A percentile compares a stretch with the other conserved stretches of the same genome.
Evolutionary conservation across 495 filamentous ascomycete species (phyloP).

Genomic region (Chaetomium fimeti): DNA sequence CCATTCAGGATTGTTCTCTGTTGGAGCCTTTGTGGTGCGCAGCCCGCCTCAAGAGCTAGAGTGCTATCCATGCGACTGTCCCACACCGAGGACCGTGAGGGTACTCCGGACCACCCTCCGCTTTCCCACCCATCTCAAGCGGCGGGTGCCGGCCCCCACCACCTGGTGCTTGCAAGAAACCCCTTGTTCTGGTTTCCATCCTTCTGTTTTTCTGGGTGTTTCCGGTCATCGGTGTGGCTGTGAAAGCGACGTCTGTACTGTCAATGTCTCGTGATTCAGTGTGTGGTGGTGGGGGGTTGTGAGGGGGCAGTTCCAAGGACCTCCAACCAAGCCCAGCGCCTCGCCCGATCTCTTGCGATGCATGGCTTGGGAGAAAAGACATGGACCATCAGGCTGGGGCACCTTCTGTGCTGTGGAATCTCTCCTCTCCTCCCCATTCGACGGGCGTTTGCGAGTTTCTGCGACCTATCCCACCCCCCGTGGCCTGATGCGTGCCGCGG

Average conservation of each 20-base stretch:
- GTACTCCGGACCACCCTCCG: neutral
- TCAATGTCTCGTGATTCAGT: neutral
- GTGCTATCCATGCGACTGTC: neutral
- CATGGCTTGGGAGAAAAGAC: neutral
- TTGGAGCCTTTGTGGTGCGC: neutral
- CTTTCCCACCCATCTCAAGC: neutral
- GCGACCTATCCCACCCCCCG: constrained; percentile 1
- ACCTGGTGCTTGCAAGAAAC: neutral
- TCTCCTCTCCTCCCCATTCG: neutral
- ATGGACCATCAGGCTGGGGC: constrained; percentile 4
- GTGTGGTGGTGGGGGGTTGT: neutral
- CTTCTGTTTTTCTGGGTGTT: too few relatives aligned
- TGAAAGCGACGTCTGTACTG: neutral
- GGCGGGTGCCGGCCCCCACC: neutral
- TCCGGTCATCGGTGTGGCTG: constrained; percentile 14
- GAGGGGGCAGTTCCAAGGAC: neutral
- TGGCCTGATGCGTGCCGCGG: neutral
- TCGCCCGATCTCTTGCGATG: neutral
- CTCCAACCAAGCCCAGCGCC: neutral
- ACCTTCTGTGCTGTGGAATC: neutral
- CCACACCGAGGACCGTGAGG: constrained; percentile 1
- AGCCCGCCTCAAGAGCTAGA: neutral
- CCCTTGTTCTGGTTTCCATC: neutral
- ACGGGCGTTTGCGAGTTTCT: neutral
- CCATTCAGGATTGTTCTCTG: neutral